Conservation (phyloP, 2,329 filamentous ascomycete genomes). For the Phialophora chinensis region DNA sequence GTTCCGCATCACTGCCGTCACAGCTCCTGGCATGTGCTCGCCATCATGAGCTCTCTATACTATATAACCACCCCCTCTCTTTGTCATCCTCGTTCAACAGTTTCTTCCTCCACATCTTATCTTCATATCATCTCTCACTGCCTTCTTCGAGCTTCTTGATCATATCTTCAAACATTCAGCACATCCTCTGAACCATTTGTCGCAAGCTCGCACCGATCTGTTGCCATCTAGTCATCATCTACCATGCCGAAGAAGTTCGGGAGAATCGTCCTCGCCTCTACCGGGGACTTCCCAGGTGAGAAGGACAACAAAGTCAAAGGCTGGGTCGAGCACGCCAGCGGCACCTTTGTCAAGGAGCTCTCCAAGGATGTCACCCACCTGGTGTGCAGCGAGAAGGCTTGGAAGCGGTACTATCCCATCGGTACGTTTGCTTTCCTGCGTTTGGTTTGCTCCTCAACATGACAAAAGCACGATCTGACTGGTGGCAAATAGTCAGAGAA, state of each 20-base stretch:
- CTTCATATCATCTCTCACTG: not conserved
- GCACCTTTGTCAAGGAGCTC: constrained; percentile 60
- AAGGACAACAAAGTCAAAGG: constrained; percentile 63
- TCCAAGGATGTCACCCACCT: constrained; percentile 71
- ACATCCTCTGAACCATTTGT: not conserved
- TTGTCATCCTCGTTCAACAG: not conserved
- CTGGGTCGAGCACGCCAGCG: constrained; percentile 71
- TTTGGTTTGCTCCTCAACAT: not conserved
- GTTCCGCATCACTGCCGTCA: not conserved
- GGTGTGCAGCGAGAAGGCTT: constrained; percentile 68
- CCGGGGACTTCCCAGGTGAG: constrained; percentile 61
- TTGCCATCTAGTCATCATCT: not conserved
- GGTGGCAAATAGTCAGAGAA: constrained; percentile 46
- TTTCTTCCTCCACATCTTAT: not conserved
- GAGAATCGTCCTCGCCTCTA: constrained; percentile 61
- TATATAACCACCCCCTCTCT: not conserved
- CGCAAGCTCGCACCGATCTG: not conserved
- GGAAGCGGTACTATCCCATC: constrained; percentile 55
- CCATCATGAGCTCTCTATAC: not conserved
- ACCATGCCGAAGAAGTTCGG: constrained; percentile 50
- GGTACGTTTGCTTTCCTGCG: constrained; percentile 41
- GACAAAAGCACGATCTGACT: not conserved
- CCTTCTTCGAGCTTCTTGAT: not conserved
- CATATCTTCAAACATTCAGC: not conserved
- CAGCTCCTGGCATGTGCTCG: constrained; percentile 4